Conservation (phyloP, 768 basidiomycete species). For the Psilocybe cubensis region DNA sequence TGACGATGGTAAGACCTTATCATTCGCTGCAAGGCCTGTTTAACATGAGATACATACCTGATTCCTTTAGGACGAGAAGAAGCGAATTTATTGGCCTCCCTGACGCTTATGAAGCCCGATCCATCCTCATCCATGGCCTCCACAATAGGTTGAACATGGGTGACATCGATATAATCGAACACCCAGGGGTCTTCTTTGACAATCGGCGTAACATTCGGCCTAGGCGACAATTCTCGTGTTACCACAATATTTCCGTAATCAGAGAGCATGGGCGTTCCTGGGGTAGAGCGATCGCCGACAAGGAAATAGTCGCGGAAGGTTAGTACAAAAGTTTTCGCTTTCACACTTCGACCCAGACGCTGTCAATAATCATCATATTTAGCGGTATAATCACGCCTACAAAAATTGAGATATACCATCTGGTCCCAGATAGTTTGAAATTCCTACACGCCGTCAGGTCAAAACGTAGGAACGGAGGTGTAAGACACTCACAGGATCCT, state of each 20-base stretch:
- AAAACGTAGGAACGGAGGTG: background rate
- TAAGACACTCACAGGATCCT: background rate
- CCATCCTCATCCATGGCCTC: constrained; percentile 10
- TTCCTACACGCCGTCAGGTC: background rate
- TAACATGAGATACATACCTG: constrained; percentile 19
- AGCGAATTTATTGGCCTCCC: constrained; percentile 6
- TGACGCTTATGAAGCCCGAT: constrained; percentile 6
- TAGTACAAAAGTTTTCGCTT: constrained; percentile 17
- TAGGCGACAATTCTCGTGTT: background rate
- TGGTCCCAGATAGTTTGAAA: constrained; percentile 15
- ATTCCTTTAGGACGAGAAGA: constrained; percentile 19
- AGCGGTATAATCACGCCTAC: background rate
- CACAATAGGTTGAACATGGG: constrained; percentile 4
- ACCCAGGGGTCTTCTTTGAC: background rate
- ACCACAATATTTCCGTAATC: background rate
- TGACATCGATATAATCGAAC: background rate
- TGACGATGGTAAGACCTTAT: background rate
- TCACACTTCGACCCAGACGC: constrained; percentile 13
- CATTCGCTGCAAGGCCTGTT: background rate
- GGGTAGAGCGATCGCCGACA: background rate
- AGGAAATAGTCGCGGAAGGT: constrained; percentile 16
- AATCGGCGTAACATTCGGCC: background rate
- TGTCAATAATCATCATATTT: background rate
- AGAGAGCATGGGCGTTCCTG: background rate
- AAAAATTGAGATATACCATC: constrained; percentile 7